These are phyloP conservation scores for Blastobotrys peoriensis DNA, from an alignment of 805 yeast genomes.

Conservation along the genomic window DNA sequence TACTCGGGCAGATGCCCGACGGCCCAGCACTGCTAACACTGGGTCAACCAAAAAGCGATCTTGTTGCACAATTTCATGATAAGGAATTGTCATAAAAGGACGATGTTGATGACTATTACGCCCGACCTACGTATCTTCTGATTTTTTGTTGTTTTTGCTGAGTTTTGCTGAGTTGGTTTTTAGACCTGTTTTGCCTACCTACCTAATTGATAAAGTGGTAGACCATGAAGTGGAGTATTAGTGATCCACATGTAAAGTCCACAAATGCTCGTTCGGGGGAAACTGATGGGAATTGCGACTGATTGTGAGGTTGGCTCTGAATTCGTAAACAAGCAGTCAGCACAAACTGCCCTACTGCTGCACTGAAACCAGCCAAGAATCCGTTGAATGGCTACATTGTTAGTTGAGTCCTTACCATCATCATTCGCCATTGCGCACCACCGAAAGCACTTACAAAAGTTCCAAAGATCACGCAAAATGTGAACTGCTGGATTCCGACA, in stretches of 20 bases:
- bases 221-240: slow-evolving; percentile 81
- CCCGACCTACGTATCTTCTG: background rate
- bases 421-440: background rate
- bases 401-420: background rate
- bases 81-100: background rate
- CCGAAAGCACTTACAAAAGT: slow-evolving; percentile 56
- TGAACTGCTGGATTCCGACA: slow-evolving; percentile 72
- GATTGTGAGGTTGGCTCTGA: slow-evolving; percentile 46
- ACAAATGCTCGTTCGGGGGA: slow-evolving; percentile 68
- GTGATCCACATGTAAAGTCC: slow-evolving; percentile 81
- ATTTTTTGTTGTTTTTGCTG: too few species aligned
- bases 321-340: slow-evolving; percentile 65
- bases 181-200: background rate
- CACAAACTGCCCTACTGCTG: slow-evolving; percentile 95
- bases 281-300: slow-evolving; percentile 36
- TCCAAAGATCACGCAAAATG: slow-evolving; percentile 70
- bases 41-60: background rate
- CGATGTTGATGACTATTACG: background rate
- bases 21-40: background rate
- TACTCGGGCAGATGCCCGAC: background rate
- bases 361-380: slow-evolving; percentile 83
- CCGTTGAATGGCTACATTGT: slow-evolving; percentile 78
- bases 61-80: background rate
- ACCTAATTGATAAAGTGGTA: slow-evolving; percentile 88
- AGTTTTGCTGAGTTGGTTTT: background rate